Evolutionary conservation across 257 asterid species (phyloP).

Genomic region (Thymus mandschuricus): DNA sequence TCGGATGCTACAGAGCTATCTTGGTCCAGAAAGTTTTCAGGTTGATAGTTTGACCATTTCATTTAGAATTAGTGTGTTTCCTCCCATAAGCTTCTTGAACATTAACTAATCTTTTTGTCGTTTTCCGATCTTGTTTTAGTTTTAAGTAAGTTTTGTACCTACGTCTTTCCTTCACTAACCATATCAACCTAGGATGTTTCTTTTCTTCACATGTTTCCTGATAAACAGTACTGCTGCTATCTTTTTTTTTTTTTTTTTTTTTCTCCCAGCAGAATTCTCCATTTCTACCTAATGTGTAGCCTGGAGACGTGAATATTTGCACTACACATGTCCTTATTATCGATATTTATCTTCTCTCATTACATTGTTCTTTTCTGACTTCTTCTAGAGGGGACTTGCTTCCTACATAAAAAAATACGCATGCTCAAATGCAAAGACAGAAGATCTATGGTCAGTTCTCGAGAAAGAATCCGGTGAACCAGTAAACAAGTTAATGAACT

Average conservation of each 20-base stretch:
- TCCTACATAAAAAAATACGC: conserved; percentile 80
- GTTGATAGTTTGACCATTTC: conserved; percentile 39
- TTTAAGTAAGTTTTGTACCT: neutral
- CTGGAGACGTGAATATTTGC: neutral
- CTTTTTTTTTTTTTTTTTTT: neutral
- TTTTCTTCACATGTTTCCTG: neutral
- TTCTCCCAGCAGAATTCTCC: neutral
- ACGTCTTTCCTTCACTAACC: neutral
- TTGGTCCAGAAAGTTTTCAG: conserved; percentile 90
- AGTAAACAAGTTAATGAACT: conserved; percentile 80
- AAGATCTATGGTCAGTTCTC: conserved; percentile 95
- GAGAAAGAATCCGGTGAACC: conserved; percentile 93
- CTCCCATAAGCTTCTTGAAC: conserved; percentile 10
- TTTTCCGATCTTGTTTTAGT: neutral
- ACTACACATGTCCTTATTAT: neutral
- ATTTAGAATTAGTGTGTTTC: conserved; percentile 1
- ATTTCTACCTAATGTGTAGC: neutral
- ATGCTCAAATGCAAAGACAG: conserved; percentile 90
- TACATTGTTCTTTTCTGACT: conserved; percentile 20
- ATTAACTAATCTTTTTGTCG: neutral
- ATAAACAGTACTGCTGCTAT: conserved; percentile 3
- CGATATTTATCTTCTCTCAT: conserved; percentile 23
- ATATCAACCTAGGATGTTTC: neutral
- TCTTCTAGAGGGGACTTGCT: conserved; percentile 83
- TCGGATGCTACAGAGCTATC: conserved; percentile 93